phyloP scores from a whole-genome alignment of 2,329 filamentous ascomycete genomes.

The Calonectria pseudoturangicola region DNA sequence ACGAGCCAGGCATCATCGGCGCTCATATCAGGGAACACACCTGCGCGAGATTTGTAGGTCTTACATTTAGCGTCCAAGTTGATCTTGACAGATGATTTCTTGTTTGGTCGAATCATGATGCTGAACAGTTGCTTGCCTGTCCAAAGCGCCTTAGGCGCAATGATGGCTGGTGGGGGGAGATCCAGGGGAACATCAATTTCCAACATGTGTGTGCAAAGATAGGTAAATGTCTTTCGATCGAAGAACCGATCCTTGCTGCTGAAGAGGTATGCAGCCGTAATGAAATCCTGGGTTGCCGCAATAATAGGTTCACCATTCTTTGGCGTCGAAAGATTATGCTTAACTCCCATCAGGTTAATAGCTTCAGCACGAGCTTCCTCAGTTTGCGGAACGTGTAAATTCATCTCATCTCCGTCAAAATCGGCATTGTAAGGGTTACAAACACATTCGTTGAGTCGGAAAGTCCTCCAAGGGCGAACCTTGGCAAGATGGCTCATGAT shows the following conservation, averaged over 20 bases:
- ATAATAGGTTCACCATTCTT: conserved; percentile 99
- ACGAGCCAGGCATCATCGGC: conserved; percentile 93
- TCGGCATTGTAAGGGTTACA: conserved; percentile 99
- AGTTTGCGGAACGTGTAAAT: conserved; percentile 96
- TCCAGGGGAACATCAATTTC: conserved; percentile 86
- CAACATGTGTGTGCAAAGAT: conserved; percentile 96
- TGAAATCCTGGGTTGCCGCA: conserved; percentile 99
- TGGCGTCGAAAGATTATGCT: conserved; percentile 95
- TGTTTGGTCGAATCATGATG: conserved; percentile 92
- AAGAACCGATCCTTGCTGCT: conserved; percentile 96
- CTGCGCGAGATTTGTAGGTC: conserved; percentile 79
- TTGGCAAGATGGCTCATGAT: conserved; percentile 98
- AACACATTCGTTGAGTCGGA: conserved; percentile 97
- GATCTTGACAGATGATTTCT: conserved; percentile 85
- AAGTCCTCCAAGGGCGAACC: conserved; percentile 95
- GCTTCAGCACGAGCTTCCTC: conserved; percentile 97
- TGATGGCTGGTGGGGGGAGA: conserved; percentile 88
- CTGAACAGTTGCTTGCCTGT: conserved; percentile 98
- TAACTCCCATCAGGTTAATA: conserved; percentile 97
- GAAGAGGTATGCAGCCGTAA: conserved; percentile 93
- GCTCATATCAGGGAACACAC: conserved; percentile 79
- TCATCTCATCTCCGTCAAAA: conserved; percentile 99
- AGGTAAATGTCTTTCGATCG: conserved; percentile 90
- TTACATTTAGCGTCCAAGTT: conserved; percentile 96
- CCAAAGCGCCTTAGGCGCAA: conserved; percentile 92